Evolutionary conservation across 2,329 filamentous ascomycete genomes (phyloP).

Genomic region (Aureobasidium sp.): DNA sequence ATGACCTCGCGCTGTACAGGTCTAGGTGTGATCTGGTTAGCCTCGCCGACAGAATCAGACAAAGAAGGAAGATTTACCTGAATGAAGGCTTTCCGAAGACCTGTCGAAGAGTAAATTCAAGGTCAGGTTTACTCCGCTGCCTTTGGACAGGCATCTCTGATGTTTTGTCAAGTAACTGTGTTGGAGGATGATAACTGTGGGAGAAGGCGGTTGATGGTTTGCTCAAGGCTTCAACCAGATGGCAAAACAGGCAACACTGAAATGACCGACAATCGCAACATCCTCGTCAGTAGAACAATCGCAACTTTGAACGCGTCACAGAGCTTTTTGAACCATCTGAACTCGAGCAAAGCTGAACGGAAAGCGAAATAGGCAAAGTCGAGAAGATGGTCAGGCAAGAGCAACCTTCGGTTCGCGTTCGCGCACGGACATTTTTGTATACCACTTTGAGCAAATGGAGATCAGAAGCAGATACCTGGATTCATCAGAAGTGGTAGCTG

Average conservation of each 20-base stretch:
- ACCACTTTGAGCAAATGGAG: not conserved
- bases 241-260: slow-evolving; percentile 7
- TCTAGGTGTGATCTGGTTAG: slow-evolving; percentile 34
- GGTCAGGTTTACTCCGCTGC: slow-evolving; percentile 17
- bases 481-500: not conserved
- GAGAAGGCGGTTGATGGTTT: not conserved
- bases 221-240: slow-evolving; percentile 7
- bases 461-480: not conserved
- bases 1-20: slow-evolving; percentile 86
- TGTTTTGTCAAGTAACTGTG: not conserved
- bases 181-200: not conserved
- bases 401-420: not conserved
- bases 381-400: not conserved
- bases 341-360: not conserved
- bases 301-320: not conserved
- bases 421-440: not conserved
- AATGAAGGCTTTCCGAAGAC: slow-evolving; percentile 28
- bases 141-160: slow-evolving; percentile 13
- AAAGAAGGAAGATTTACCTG: slow-evolving; percentile 19
- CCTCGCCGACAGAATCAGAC: not conserved
- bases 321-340: not conserved
- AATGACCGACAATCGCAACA: not conserved
- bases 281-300: not conserved
- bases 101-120: slow-evolving; percentile 30
- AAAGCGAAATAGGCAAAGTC: not conserved